Evolutionary conservation across 176 grass and related monocot genomes (phyloP), one percentile per base, ranked within the genome.

Genomic region (Phyllostachys edulis): DNA sequence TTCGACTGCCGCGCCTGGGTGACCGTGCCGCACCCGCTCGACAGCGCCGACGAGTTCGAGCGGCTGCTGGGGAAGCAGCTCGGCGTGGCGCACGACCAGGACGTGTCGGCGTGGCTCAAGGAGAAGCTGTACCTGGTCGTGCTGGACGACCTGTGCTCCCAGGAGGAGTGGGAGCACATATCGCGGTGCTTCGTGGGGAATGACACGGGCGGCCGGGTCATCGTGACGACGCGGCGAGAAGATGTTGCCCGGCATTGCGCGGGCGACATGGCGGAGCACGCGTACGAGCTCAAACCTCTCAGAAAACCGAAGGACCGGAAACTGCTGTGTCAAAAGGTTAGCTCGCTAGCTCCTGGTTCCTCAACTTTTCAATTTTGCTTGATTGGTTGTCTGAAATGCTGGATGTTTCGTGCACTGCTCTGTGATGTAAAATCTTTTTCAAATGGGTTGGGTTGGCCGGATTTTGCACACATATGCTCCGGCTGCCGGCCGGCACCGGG

Each of bases 1-100:
- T 90, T 90, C 80, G 57, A 87, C 41, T 57, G 67, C 61, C 45
- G 3, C 73, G 88, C 84, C 10, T 90, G 84, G 88, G 75, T 90
- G 36, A 86, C 71, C 57, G 84, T 90, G 65, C 75, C 67, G 11
- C 79, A 83, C 80, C 84, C 67, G 59, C 74, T 77, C 21, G 80
- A 77, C 57, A 11, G 1, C 79, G 0, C 60, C 12, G 65, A 83
- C 0, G 66, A 18, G 18, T 39, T 90, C 61, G 0, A 2, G 46
- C 17, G 29, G 3, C 37, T 50, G 73, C 47, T 87, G 13, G 32
- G 12, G 47, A 70, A 20, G 60, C 44, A 83, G 36, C 84, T 87
- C 21, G 59, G 20, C 72, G 9, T 86, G 5, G 14, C 32, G 9
- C 1, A 1, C 40, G 51, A 1, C 8, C 26, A 7, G 37, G 18